These are phyloP conservation scores for Paramecium octaurelia DNA, from an alignment of 73 alveolate genomes.

Conservation along the genomic window DNA sequence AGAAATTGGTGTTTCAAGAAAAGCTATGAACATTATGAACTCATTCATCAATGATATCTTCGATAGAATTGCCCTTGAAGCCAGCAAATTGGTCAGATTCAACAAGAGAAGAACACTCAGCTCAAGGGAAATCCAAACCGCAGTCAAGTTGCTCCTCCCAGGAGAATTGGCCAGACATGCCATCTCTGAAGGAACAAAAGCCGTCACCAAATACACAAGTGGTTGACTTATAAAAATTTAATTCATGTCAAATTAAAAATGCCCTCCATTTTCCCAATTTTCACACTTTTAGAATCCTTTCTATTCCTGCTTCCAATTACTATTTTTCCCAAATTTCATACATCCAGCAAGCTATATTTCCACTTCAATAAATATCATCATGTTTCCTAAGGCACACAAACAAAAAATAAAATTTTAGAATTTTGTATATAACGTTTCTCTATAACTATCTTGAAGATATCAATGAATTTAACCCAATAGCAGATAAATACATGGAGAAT, in stretches of 20 bases:
- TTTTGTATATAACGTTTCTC: background rate
- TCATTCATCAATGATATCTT: slow-evolving; percentile 73
- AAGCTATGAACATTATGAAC: slow-evolving; percentile 75
- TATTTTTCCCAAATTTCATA: background rate
- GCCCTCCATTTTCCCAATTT: background rate
- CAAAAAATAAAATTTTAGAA: no score
- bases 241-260: background rate
- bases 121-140: slow-evolving; percentile 76
- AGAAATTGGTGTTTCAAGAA: slow-evolving; percentile 73
- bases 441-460: background rate
- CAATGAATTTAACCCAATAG: no score
- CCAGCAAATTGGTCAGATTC: slow-evolving; percentile 68
- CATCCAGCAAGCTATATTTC: no score
- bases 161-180: slow-evolving; percentile 82
- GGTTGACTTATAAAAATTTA: slow-evolving; percentile 27
- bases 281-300: background rate
- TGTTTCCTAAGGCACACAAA: no score
- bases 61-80: slow-evolving; percentile 74
- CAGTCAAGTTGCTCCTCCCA: slow-evolving; percentile 73
- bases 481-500: background rate
- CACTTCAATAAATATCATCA: no score
- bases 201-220: slow-evolving; percentile 69
- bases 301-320: background rate
- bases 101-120: slow-evolving; percentile 69
- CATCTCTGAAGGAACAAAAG: slow-evolving; percentile 76